Evolutionary conservation across 371 early-diverging fungal species (phyloP), one percentile per base, ranked within the genome.

Genomic region (Mucor plumbeus): DNA sequence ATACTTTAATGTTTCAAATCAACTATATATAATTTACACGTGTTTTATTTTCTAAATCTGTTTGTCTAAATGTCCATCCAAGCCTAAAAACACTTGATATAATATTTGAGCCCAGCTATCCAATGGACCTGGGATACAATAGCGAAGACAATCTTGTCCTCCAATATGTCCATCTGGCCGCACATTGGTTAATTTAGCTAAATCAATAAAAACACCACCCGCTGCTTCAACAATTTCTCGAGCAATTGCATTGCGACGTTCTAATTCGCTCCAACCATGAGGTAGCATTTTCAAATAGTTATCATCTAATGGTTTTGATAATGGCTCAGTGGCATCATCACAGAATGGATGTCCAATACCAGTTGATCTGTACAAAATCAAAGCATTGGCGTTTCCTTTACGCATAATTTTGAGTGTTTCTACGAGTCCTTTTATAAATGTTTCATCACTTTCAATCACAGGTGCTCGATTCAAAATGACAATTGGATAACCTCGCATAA

Each of bases 161-260:
- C 86, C 89, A 55, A 88, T 72, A 63, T 87, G 87, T 7, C 87
- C 89, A 76, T 88, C 89, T 0, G 86, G 84, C 44, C 89, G 64
- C 26, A 76, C 34, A 40, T 84, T 84, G 39, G 81, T 78, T 75
- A 86, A 64, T 14, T 77, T 75, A 19, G 81, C 88, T 17, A 87
- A 66, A 66, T 88, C 87, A 38, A 87, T 60, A 70, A 70, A 88
- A 7, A 88, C 73, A 1, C 89, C 89, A 0, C 89, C 89, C 0
- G 84, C 83, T 7, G 80, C 80, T 68, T 87, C 85, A 13, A 87
- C 77, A 47, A 87, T 76, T 17, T 62, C 78, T 33, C 78, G 78
- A 19, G 89, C 89, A 21, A 88, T 83, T 14, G 73, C 72, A 69
- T 88, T 88, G 55, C 87, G 78, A 55, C 87, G 72, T 15, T 71